Evolutionary conservation across 2,329 filamentous ascomycete genomes (phyloP), one percentile per base, ranked within the genome.

Genomic region (Penicillium sp.): DNA sequence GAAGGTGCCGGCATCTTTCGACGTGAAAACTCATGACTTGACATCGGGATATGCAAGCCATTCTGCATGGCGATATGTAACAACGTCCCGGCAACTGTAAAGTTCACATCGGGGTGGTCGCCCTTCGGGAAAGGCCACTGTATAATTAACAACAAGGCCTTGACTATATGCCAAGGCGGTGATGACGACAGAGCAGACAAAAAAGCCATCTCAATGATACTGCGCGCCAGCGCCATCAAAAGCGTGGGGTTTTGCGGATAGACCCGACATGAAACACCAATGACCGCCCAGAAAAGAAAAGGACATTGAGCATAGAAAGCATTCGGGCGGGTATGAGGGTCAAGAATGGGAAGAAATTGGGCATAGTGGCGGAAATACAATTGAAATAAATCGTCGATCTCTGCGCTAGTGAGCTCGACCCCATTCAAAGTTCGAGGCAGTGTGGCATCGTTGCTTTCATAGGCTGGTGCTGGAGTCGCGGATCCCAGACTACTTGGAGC

Each of bases 281-380:
- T 67, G 6, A 78, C 88, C 48, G 89, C 84, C 92, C 92, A 96
- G 75, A 96, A 96, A 1, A 96, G 82, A 14, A 96, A 80, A 4
- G 87, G 86, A 50, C 91, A 89, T 66, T 93, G 88, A 58, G 87
- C 83, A 68, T 89, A 89, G 71, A 90, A 95, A 56, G 86, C 80
- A 47, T 95, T 89, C 1, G 91, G 88, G 0, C 84, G 77, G 62
- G 87, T 85, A 10, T 80, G 70, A 6, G 69, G 66, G 39, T 77
- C 74, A 0, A 78, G 64, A 16, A 78, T 70, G 0, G 75, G 75
- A 13, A 78, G 56, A 29, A 77, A 74, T 5, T 66, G 66, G 2
- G 73, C 67, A 61, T 75, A 76, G 21, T 75, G 66, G 1, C 64
- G 64, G 55, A 77, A 77, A 55, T 52, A 77, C 73, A 74, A 37